Evolutionary conservation across 78 protist genomes (phyloP), one percentile per base, ranked within the genome.

Genomic region (Dictyostelium capitatum): DNA sequence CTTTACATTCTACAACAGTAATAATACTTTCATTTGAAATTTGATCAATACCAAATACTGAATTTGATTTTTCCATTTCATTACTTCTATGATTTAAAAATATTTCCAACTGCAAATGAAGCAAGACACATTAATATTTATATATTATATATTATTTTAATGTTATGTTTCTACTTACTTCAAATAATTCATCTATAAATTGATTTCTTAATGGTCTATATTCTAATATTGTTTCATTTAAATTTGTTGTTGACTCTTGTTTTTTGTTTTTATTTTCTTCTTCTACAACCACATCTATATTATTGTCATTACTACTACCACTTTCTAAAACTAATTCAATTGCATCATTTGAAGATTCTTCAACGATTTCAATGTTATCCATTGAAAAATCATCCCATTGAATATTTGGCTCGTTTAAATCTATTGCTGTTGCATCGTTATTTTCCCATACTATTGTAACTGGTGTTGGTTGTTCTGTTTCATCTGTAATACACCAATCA

Each of bases 371-470:
- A 59, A 85, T 85, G 20, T 73, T 53, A 48, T 85, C 83, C 92
- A 85, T 85, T 46, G 92, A 85, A 28, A 85, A 85, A 64, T 85
- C 92, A 75, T 85, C 92, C 67, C 70, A 32, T 30, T 79, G 48
- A 37, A 85, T 75, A 11, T 20, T 28, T 73, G 11, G 54, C 4
- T 80, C 41, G 15, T n/a, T 59, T 32, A 32, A 28, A 15, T 67
- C 75, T 62, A 53, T 14, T 11, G 79, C 7, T 28, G 59, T 7
- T 17, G 69, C 48, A 50, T 47, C 47, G 12, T n/a, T 11, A 30
- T 47, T 65, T 23, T 85, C 92, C 92, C 92, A 85, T 10, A 54
- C 80, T 25, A 85, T 85, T 4, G 11, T 14, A 37, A 37, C 43
- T 37, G 43, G 43, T 12, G 51, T 11, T 12, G 48, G 46, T 37